Conservation (phyloP, 345 rosid species). For the Crucihimalaya himalaica region DNA sequence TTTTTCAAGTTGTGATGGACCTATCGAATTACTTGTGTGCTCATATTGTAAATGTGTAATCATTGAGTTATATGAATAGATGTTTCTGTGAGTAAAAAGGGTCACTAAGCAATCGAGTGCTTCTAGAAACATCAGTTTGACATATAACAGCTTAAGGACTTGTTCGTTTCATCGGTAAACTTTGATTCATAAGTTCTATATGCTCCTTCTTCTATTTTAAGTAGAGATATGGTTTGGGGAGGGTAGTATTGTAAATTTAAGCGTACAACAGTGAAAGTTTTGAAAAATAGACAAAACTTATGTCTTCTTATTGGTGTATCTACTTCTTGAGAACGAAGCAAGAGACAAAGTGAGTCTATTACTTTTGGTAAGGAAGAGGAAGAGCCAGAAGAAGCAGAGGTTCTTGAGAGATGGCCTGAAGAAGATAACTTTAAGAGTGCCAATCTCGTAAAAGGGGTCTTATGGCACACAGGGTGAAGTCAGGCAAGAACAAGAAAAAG, state of each 20-base stretch:
- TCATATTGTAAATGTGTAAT: constrained; percentile 38
- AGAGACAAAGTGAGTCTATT: constrained; percentile 21
- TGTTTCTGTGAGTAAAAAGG: constrained; percentile 12
- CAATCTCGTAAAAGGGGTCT: constrained; percentile 29
- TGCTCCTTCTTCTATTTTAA: constrained; percentile 11
- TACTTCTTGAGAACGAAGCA: constrained; percentile 26
- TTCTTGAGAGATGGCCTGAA: constrained; percentile 38
- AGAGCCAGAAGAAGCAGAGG: constrained; percentile 26
- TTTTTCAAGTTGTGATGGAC: constrained; percentile 36
- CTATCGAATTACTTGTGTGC: constrained; percentile 37
- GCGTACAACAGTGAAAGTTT: neutral
- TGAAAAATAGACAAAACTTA: constrained; percentile 22
- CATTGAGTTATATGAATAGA: constrained; percentile 36
- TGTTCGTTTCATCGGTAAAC: constrained; percentile 20
- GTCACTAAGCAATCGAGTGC: constrained; percentile 38
- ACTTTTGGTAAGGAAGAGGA: constrained; percentile 29
- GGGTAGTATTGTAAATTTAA: constrained; percentile 18
- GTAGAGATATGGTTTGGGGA: constrained; percentile 11
- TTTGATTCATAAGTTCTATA: constrained; percentile 22
- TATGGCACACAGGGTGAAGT: constrained; percentile 48
- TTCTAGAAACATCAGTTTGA: constrained; percentile 39
- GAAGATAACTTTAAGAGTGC: constrained; percentile 31
- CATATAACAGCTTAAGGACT: constrained; percentile 19
- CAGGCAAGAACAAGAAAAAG: constrained; percentile 31
- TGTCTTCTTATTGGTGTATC: constrained; percentile 36